Evolutionary conservation across 2,329 filamentous ascomycete species (phyloP).

Genomic region (Ophioceras dolichostomum): DNA sequence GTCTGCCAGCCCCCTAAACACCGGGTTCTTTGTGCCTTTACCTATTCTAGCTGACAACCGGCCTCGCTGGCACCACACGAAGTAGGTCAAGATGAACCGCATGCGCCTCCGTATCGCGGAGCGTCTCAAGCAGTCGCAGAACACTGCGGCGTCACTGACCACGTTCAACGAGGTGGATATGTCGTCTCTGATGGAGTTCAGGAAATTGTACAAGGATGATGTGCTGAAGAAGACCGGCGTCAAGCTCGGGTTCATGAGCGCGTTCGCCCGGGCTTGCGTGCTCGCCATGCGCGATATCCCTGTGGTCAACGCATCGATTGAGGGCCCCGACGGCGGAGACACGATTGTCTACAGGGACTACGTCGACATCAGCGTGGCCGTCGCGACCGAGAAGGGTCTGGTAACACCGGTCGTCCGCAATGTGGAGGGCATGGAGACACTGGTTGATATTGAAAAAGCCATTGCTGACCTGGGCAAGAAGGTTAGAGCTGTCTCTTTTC

Average conservation of each 20-base stretch:
- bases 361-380: conserved; percentile 93
- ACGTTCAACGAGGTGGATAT: conserved; percentile 99
- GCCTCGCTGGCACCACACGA: not conserved
- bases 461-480: conserved; percentile 96
- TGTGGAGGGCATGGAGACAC: conserved; percentile 73
- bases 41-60: too few species aligned
- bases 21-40: too few species aligned
- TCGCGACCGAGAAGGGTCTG: conserved; percentile 93
- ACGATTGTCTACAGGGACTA: conserved; percentile 98
- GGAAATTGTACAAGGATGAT: conserved; percentile 95
- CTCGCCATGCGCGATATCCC: conserved; percentile 94
- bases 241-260: conserved; percentile 99
- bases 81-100: conserved; percentile 96
- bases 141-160: conserved; percentile 91
- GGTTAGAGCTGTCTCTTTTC: too few species aligned
- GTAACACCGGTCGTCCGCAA: conserved; percentile 96
- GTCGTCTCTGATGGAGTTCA: conserved; percentile 94
- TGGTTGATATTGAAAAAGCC: conserved; percentile 79
- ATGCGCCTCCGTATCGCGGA: conserved; percentile 97
- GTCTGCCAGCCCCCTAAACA: conserved; percentile 54
- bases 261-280: conserved; percentile 81
- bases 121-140: conserved; percentile 97
- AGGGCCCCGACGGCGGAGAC: conserved; percentile 87
- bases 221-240: conserved; percentile 91
- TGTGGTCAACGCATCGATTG: conserved; percentile 90